Base-by-base conservation (phyloP, 495 filamentous ascomycete genomes). In the Daldinia grandis region DNA sequence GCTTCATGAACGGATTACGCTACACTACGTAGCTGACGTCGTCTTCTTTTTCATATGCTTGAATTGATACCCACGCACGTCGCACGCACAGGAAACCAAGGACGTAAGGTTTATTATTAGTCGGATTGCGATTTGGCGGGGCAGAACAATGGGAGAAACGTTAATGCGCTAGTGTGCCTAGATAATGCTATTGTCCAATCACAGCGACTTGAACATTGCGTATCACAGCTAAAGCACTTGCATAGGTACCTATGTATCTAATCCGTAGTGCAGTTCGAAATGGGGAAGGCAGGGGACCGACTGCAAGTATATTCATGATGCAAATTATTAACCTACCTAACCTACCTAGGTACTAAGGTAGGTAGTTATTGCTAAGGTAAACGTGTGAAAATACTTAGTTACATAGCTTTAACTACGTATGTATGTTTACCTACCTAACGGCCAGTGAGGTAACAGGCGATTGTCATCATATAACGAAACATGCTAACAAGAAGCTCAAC, bases 151-250 rank as follows among this genome's bases (percentile, higher is more conserved):
- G 51, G 50, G 51, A 68, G 44, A 60, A 67, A 67, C 27, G 17
- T 67, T 67, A 38, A 57, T 58, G 65, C 65, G 65, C 58, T 62
- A 62, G 31, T 50, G 5, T 44, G 58, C 37, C 61, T 61, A 62
- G 12, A 30, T 53, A 28, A 53, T 27, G n/a, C 5, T 8, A 15
- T 30, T 24, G 21, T 47, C 42, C 42, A 24, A 47, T 47, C 1
- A 17, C 5, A 2, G 21, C 4, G n/a, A 7, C n/a, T 47, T 47
- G n/a, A n/a, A n/a, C n/a, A n/a, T n/a, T n/a, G n/a, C n/a, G n/a
- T n/a, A n/a, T n/a, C n/a, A n/a, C n/a, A 30, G 25, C 19, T 30
- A 51, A 28, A 51, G 42, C 25, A 28, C 49, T 28, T 51, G 49
- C 49, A 51, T 51, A 51, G n/a, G n/a, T n/a, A n/a, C n/a, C n/a